A percentile compares a stretch with the other conserved stretches of the same genome.
Conservation (phyloP, 306 rosid genomes). For the Crotalaria pallida region DNA sequence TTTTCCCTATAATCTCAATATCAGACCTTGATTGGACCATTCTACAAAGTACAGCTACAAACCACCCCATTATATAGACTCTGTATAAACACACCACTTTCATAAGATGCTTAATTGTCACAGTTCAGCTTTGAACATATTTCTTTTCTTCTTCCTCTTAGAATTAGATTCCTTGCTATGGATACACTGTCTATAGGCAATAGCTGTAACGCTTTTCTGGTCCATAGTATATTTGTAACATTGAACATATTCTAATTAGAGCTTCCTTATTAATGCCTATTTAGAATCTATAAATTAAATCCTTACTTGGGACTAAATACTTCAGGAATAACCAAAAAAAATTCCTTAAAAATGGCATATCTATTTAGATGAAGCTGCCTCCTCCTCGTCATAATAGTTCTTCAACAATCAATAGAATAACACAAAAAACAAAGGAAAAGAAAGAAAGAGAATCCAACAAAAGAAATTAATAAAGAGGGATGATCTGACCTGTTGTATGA, state of each 20-base stretch:
- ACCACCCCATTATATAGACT: too few relatives aligned
- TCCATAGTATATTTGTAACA: background rate
- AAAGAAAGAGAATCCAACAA: background rate
- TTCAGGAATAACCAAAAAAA: background rate
- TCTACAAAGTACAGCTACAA: too few relatives aligned
- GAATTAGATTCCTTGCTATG: background rate
- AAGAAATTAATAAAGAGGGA: background rate
- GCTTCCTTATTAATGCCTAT: background rate
- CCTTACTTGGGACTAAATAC: background rate
- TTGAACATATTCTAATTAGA: background rate
- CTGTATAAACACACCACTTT: background rate
- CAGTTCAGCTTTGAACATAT: too few relatives aligned
- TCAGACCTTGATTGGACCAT: background rate
- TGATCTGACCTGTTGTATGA: slow-evolving; percentile 43
- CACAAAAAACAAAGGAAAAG: background rate
- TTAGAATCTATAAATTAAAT: background rate
- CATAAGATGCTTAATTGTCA: background rate
- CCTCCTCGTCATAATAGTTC: background rate
- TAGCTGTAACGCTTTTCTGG: background rate
- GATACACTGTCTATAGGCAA: background rate
- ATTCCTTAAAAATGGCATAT: background rate
- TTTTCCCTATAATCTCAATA: background rate
- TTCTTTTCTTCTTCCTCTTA: background rate
- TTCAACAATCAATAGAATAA: background rate
- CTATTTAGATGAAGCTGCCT: background rate